Conservation (phyloP, 148 eudicot genomes). For the Chenopodium album region DNA sequence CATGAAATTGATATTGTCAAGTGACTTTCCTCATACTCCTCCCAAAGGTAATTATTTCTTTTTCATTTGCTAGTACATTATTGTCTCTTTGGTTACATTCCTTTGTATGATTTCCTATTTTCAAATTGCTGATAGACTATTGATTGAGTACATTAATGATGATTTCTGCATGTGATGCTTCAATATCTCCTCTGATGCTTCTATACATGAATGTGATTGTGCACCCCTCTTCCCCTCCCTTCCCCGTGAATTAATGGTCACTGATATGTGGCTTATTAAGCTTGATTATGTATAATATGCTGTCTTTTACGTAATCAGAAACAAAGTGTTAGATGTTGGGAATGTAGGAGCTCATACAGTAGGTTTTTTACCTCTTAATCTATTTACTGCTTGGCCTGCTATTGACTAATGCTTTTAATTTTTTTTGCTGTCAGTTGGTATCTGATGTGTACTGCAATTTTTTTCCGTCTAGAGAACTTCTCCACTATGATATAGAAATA, state of each 20-base stretch:
- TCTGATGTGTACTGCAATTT: background rate
- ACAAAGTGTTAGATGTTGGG: background rate
- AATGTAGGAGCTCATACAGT: background rate
- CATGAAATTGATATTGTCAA: conserved; percentile 87
- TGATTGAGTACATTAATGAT: too few species aligned
- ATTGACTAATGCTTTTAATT: background rate
- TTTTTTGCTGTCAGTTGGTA: background rate
- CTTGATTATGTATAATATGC: background rate
- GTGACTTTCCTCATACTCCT: conserved; percentile 91
- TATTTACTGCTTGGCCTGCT: background rate
- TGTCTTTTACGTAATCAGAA: background rate
- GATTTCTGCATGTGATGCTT: background rate
- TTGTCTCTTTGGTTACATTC: background rate
- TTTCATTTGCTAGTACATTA: background rate
- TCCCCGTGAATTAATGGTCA: background rate
- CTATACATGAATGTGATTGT: too few species aligned
- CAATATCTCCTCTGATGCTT: too few species aligned
- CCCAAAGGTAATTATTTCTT: conserved; percentile 69
- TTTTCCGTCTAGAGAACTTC: background rate
- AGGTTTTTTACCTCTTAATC: background rate
- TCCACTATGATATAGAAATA: background rate
- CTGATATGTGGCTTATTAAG: background rate
- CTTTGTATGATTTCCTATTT: background rate
- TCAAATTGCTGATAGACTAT: background rate
- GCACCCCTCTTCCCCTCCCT: too few species aligned